Evolutionary conservation across 2,329 filamentous ascomycete species (phyloP).

Genomic region (Phyllachora maydis): DNA sequence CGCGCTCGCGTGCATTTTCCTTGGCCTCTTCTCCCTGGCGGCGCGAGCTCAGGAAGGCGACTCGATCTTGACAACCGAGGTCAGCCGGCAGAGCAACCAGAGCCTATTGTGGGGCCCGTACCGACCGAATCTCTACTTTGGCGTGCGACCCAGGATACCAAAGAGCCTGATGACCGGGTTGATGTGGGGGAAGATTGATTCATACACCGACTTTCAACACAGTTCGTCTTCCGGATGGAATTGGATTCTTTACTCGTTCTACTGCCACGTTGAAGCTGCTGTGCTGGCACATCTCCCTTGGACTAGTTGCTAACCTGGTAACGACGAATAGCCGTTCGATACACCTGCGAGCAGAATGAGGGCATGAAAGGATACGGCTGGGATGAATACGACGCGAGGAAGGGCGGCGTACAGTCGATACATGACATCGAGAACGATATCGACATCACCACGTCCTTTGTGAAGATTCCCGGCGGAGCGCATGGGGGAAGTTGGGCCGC

Average conservation of each 20-base stretch:
- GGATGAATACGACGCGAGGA: slow-evolving; percentile 88
- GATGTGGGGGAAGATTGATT: slow-evolving; percentile 76
- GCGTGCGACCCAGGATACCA: slow-evolving; percentile 61
- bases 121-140: slow-evolving; percentile 85
- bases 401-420: slow-evolving; percentile 73
- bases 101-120: slow-evolving; percentile 93
- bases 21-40: slow-evolving; percentile 5
- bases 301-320: too few relatives aligned
- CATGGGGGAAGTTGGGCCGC: slow-evolving; percentile 87
- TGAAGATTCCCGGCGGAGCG: slow-evolving; percentile 72
- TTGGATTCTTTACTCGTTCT: too few relatives aligned
- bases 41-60: slow-evolving; percentile 7
- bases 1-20: slow-evolving; percentile 7
- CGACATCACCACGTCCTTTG: slow-evolving; percentile 81
- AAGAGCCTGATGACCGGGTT: slow-evolving; percentile 66
- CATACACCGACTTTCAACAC: slow-evolving; percentile 52
- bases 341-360: slow-evolving; percentile 91
- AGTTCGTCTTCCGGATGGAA: slow-evolving; percentile 34
- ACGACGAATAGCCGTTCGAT: slow-evolving; percentile 80
- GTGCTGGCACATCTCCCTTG: slow-evolving; percentile 1
- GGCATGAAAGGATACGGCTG: slow-evolving; percentile 91
- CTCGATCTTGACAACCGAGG: slow-evolving; percentile 23
- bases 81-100: slow-evolving; percentile 45
- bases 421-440: slow-evolving; percentile 76
- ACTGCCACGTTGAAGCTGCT: background rate